A percentile compares a stretch with the other conserved stretches of the same genome.
Evolutionary conservation across 2,329 filamentous ascomycete species (phyloP).

Genomic region (Fusarium marasasianum): DNA sequence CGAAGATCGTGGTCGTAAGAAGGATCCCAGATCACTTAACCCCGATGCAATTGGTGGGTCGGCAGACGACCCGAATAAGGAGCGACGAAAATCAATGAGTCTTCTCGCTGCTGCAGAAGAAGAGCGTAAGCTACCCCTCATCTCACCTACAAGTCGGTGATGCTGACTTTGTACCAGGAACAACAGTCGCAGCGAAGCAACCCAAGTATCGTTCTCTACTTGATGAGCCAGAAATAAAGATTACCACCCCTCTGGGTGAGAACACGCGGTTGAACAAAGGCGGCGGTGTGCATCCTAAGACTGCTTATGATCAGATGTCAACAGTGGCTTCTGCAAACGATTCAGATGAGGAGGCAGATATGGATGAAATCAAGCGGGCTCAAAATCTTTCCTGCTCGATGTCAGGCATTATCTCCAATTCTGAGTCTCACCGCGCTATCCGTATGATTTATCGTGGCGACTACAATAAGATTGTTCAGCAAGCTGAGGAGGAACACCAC

Average conservation of each 20-base stretch:
- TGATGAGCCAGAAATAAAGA: constrained; percentile 71
- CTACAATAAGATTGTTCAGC: constrained; percentile 77
- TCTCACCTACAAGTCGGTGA: background rate
- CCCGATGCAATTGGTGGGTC: constrained; percentile 50
- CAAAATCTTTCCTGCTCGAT: constrained; percentile 85
- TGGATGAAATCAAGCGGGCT: constrained; percentile 85
- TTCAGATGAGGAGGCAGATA: constrained; percentile 86
- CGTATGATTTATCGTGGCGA: constrained; percentile 92
- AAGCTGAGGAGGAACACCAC: constrained; percentile 81
- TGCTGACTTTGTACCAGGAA: constrained; percentile 50
- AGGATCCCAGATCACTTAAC: constrained; percentile 58
- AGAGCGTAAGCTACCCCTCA: constrained; percentile 68
- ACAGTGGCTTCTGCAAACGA: constrained; percentile 70
- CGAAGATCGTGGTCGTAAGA: constrained; percentile 71
- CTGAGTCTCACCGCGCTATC: constrained; percentile 81
- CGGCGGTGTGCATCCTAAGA: constrained; percentile 77
- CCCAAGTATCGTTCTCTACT: constrained; percentile 68
- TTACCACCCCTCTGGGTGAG: constrained; percentile 71
- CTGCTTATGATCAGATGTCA: constrained; percentile 80
- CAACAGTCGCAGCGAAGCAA: constrained; percentile 62
- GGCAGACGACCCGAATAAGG: constrained; percentile 50
- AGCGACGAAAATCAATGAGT: constrained; percentile 62
- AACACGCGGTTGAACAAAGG: constrained; percentile 64
- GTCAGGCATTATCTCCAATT: constrained; percentile 80
- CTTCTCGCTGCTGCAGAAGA: constrained; percentile 79